phyloP scores from a whole-genome alignment of 306 rosid species.

The Sphenostylis stenocarpa region DNA sequence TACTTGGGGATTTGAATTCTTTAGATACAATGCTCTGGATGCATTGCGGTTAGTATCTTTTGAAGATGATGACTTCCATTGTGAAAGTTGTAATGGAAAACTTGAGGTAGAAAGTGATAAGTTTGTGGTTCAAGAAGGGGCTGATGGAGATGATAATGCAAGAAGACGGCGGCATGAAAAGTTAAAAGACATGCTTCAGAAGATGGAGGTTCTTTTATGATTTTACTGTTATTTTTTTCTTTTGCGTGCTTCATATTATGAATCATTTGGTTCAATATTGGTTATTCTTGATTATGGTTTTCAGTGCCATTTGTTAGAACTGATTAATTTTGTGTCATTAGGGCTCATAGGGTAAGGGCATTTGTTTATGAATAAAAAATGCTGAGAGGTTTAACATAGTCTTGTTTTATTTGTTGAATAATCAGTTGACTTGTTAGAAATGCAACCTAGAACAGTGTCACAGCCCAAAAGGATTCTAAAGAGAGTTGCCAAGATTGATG shows the following conservation, averaged over 20 bases:
- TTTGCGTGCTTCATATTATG: neutral
- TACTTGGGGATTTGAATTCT: conserved; percentile 22
- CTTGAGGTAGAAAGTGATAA: conserved; percentile 93
- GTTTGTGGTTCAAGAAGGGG: conserved; percentile 80
- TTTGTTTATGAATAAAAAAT: neutral
- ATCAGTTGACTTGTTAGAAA: too few species aligned
- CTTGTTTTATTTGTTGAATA: neutral
- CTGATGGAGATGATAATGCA: conserved; percentile 87
- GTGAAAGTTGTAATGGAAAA: conserved; percentile 90
- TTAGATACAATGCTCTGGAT: conserved; percentile 90
- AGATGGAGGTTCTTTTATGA: conserved; percentile 66
- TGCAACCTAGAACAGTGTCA: too few species aligned
- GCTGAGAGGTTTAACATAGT: neutral
- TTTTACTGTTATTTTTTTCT: conserved; percentile 17
- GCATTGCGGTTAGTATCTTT: conserved; percentile 77
- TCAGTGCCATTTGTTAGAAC: neutral
- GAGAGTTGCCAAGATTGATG: too few species aligned
- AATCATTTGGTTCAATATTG: neutral
- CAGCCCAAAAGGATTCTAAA: too few species aligned
- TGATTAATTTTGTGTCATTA: neutral
- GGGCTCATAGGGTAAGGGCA: neutral
- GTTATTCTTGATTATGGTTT: neutral
- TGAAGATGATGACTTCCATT: conserved; percentile 88
- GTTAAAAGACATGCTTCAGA: conserved; percentile 84
- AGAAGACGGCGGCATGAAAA: conserved; percentile 84